Conservation (phyloP, 148 eudicot genomes). For the Rhododendron ferrugineum region DNA sequence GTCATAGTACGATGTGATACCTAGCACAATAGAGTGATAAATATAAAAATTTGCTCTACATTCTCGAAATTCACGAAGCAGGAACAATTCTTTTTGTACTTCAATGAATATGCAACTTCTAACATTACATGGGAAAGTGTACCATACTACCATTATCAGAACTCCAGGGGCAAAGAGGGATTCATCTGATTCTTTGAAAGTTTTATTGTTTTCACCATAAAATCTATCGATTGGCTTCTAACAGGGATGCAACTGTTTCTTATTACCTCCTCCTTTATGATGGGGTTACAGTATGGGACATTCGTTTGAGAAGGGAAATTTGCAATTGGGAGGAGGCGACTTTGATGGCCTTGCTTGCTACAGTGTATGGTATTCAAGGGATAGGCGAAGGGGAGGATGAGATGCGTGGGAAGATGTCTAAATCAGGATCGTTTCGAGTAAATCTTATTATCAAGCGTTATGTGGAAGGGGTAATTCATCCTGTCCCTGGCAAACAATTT, state of each 20-base stretch:
- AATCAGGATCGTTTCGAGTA: too few species aligned
- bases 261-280: neutral
- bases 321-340: neutral
- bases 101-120: neutral
- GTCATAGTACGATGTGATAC: slow-evolving; percentile 78
- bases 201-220: neutral
- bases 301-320: neutral
- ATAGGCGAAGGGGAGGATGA: too few species aligned
- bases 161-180: neutral
- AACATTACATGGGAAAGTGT: neutral
- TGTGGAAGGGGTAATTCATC: too few species aligned
- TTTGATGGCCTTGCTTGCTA: too few species aligned
- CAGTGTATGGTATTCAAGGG: too few species aligned
- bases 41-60: neutral
- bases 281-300: neutral
- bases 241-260: neutral
- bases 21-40: slow-evolving; percentile 24
- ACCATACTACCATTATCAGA: neutral
- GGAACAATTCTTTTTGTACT: neutral
- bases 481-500: too few species aligned
- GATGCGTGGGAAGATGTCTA: too few species aligned
- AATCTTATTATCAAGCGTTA: too few species aligned
- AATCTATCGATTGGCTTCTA: neutral
- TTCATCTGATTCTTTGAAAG: neutral
- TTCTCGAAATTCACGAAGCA: neutral